A percentile compares a stretch with the other conserved stretches of the same genome.
phyloP scores from a whole-genome alignment of 208 protist species.

The Trypanosoma platydactyli region DNA sequence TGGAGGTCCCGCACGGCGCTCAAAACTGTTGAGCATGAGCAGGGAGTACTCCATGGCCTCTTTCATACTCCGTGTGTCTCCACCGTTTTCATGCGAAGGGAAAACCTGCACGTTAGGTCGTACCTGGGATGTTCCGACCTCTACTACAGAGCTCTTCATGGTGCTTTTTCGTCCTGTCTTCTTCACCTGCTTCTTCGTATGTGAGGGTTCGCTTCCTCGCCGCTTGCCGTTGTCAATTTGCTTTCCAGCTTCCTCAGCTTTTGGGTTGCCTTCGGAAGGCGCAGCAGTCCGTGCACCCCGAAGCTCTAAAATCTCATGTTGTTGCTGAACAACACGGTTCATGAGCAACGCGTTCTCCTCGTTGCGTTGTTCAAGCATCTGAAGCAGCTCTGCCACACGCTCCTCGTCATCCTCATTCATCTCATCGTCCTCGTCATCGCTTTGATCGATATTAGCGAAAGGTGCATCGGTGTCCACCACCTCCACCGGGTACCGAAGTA shows the following conservation, averaged over 20 bases:
- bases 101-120: neutral
- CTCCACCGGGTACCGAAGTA: conserved; percentile 65
- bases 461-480: conserved; percentile 52
- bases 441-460: conserved; percentile 20
- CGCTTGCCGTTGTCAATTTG: conserved; percentile 1
- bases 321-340: conserved; percentile 52
- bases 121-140: neutral
- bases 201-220: neutral
- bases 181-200: neutral
- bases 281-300: conserved; percentile 12
- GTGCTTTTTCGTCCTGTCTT: no score
- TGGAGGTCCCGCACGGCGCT: conserved; percentile 15
- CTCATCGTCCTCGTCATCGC: conserved; percentile 48
- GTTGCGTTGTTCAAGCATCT: conserved; percentile 53
- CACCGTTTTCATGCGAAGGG: neutral
- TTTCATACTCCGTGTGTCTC: conserved; percentile 6
- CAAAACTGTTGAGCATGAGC: conserved; percentile 50
- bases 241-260: neutral
- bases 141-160: neutral
- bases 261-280: no score
- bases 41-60: conserved; percentile 54
- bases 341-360: conserved; percentile 52
- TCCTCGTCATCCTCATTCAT: conserved; percentile 25
- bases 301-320: conserved; percentile 42
- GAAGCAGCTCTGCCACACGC: conserved; percentile 41